phyloP scores from a whole-genome alignment of 1,139 yeast species.

The Candida dubliniensis region DNA sequence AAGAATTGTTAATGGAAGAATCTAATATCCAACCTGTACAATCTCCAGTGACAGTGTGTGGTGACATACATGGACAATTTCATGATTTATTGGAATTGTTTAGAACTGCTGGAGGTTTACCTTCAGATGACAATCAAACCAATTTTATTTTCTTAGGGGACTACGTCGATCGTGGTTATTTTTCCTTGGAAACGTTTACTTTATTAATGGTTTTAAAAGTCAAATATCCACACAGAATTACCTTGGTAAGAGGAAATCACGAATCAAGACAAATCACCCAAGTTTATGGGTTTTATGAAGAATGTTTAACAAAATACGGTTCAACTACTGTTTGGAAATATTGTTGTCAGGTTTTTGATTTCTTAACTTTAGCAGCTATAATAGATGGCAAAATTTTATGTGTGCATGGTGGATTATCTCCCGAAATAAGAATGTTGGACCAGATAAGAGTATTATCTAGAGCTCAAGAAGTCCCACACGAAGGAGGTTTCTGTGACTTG shows the following conservation, averaged over 20 bases:
- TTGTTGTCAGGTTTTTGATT: slow-evolving; percentile 95
- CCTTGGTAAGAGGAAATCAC: slow-evolving; percentile 91
- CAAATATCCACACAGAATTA: slow-evolving; percentile 79
- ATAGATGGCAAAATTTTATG: slow-evolving; percentile 91
- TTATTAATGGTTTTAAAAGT: slow-evolving; percentile 88
- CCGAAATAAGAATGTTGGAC: slow-evolving; percentile 94
- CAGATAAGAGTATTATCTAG: slow-evolving; percentile 91
- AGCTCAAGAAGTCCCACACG: slow-evolving; percentile 99
- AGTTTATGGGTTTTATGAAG: slow-evolving; percentile 91
- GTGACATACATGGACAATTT: slow-evolving; percentile 98
- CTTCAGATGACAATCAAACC: slow-evolving; percentile 48
- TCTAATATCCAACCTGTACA: slow-evolving; percentile 94
- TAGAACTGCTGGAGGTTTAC: slow-evolving; percentile 90
- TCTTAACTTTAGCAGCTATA: slow-evolving; percentile 88
- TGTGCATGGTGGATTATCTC: slow-evolving; percentile 97
- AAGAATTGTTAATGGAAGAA: slow-evolving; percentile 74
- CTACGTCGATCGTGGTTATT: slow-evolving; percentile 95
- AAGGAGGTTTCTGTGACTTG: slow-evolving; percentile 96
- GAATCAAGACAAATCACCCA: slow-evolving; percentile 95
- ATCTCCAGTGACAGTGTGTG: slow-evolving; percentile 98
- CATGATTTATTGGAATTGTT: slow-evolving; percentile 91
- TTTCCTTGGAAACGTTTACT: slow-evolving; percentile 89
- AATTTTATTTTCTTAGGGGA: slow-evolving; percentile 88
- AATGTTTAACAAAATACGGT: slow-evolving; percentile 88
- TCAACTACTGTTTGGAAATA: slow-evolving; percentile 98